Evolutionary conservation across 177 flowering plant species (phyloP), one percentile per base, ranked within the genome.

Genomic region (Vitis hybrid): DNA sequence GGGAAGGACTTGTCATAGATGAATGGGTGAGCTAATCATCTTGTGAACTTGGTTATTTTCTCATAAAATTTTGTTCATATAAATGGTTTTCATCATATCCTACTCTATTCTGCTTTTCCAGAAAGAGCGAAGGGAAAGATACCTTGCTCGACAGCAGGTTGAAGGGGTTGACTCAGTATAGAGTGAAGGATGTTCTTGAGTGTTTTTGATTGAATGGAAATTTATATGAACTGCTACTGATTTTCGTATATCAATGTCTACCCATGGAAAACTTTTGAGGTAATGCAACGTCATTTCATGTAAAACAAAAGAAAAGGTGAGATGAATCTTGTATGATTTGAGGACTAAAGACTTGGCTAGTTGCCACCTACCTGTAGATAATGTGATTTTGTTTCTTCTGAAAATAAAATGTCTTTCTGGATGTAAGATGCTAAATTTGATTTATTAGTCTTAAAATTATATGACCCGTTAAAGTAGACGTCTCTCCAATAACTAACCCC

Each of bases 71-170:
- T 58, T 19, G 19, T 15, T 24, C 19, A 32, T 49, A 52, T 19
- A 8, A 4, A 27, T 64, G 9, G 3, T 56, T 8, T 30, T 14
- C 60, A 59, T 52, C 55, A 11, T 61, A 10, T 30, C 7, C n/a
- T 11, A 32, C 30, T 52, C 9, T 59, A 6, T 50, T 12, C 18
- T 52, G 12, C 15, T 65, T 71, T 40, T 78, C 49, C 73, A 92
- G 97, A 90, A 90, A 74, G 97, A 90, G 74, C 76, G 97, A 73
- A 82, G 97, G 78, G 97, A 92, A 70, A 87, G 95, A 82, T 90
- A 89, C 65, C 81, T 90, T 65, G 97, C 97, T 27, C 80, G 83
- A 52, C 95, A 87, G 72, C 92, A 90, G 73, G 86, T 80, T 27
- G 97, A 90, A 80, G 97, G 89, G 30, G 79, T 74, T 18, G 92